Evolutionary conservation across 1,284 basidiomycete genomes (phyloP).

Genomic region (Agroathelia rolfsii): DNA sequence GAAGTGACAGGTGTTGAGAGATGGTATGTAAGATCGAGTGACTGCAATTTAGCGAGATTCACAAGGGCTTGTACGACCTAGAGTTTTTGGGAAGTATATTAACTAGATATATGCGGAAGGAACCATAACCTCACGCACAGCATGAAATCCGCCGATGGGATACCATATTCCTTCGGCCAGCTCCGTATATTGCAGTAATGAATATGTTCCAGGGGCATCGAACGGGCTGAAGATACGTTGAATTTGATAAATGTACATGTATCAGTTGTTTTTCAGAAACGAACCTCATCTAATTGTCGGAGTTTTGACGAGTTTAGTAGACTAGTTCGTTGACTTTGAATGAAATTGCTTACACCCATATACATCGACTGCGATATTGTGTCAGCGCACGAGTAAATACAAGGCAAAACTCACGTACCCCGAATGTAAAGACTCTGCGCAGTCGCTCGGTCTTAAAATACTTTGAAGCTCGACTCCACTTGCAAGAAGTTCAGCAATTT

Average conservation of each 20-base stretch:
- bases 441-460: constrained; percentile 38
- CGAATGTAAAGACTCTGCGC: constrained; percentile 32
- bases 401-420: constrained; percentile 5
- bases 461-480: constrained; percentile 24
- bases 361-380: constrained; percentile 21
- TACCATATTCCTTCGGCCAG: constrained; percentile 40
- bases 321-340: no score
- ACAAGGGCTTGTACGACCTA: constrained; percentile 30
- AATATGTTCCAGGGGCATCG: constrained; percentile 39
- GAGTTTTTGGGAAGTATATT: constrained; percentile 17
- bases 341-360: no score
- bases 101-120: constrained; percentile 1
- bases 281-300: no score
- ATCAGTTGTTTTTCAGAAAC: no score
- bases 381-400: background rate
- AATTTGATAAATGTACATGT: no score
- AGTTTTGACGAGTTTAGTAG: no score
- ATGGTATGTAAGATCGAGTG: no score
- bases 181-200: constrained; percentile 41
- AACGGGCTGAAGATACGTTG: no score
- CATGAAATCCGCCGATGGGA: constrained; percentile 37
- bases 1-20: no score
- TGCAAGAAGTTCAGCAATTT: constrained; percentile 10
- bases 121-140: constrained; percentile 6
- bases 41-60: no score